These are phyloP conservation scores for Starmerella etchellsii DNA, from an alignment of 805 yeast species.

Conservation along the genomic window DNA sequence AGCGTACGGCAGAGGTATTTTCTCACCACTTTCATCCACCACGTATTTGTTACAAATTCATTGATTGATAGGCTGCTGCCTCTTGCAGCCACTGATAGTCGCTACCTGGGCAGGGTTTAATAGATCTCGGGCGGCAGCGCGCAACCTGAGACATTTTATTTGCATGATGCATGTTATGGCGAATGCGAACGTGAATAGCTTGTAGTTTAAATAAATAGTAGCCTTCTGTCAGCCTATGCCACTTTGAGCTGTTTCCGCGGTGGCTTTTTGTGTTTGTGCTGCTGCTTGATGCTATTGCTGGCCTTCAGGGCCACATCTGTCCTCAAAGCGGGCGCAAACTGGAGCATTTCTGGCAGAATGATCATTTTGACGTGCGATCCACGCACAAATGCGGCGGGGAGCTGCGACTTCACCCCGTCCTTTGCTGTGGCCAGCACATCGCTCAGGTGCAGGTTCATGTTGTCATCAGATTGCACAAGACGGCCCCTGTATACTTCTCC, in stretches of 20 bases:
- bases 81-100: too few species aligned
- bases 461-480: conserved; percentile 71
- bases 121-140: too few species aligned
- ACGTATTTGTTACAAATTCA: too few species aligned
- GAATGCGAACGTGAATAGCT: too few species aligned
- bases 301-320: conserved; percentile 20
- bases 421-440: conserved; percentile 70
- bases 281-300: neutral
- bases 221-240: conserved; percentile 1
- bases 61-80: too few species aligned
- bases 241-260: conserved; percentile 11
- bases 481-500: conserved; percentile 87
- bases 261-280: conserved; percentile 4
- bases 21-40: too few species aligned
- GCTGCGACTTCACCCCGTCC: conserved; percentile 60
- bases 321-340: conserved; percentile 77
- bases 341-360: conserved; percentile 75
- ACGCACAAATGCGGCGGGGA: conserved; percentile 77
- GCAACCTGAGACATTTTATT: too few species aligned
- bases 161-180: too few species aligned
- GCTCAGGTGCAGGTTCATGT: conserved; percentile 78
- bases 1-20: too few species aligned
- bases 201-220: neutral
- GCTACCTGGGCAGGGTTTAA: too few species aligned
- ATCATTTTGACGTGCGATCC: conserved; percentile 83